Evolutionary conservation across 495 filamentous ascomycete species (phyloP), one percentile per base, ranked within the genome.

Genomic region (Rusavskia elegans): DNA sequence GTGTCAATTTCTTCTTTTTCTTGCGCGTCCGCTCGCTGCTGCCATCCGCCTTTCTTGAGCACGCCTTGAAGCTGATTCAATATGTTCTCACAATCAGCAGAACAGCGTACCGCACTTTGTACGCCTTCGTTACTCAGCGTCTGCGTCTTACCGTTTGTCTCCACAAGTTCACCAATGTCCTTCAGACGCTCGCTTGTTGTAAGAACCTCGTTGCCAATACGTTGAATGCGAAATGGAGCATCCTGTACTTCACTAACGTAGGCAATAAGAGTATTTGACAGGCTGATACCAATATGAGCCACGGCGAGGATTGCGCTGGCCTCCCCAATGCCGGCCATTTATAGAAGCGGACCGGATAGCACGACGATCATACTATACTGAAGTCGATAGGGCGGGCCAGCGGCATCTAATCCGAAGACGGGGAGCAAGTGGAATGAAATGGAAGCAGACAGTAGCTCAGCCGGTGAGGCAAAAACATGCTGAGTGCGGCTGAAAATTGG

Each of bases 271-370:
- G 51, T 49, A 7, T 40, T 53, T 2, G 55, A 53, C 7, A 56
- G 51, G 27, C 44, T 54, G 55, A 56, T 39, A 32, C 55, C 55
- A 19, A 54, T 30, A 17, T 56, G 51, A 38, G 55, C 55, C 41
- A 56, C 45, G 42, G 25, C 45, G n/a, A 56, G 19, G 36, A 56
- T 56, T 21, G 55, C 55, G 32, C 51, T 55, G 23, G 51, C 55
- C 54, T 56, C 55, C 9, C 55, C 55, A 35, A 56, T 54, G 0
- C 55, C 55, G 19, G 77, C 67, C 76, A 79, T 1, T 27, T 4
- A 27, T 27, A 6, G 25, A 27, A 27, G 25, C 25, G 25, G 25
- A 27, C 25, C 25, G 25, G 25, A 27, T 27, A 27, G 7, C 25
- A 27, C 25, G 25, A 27, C 25, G 25, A 27, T 27, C 25, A 27